Evolutionary conservation across 2,329 filamentous ascomycete species (phyloP), one percentile per base, ranked within the genome.

Genomic region (Lasiodiplodia gonubiensis): DNA sequence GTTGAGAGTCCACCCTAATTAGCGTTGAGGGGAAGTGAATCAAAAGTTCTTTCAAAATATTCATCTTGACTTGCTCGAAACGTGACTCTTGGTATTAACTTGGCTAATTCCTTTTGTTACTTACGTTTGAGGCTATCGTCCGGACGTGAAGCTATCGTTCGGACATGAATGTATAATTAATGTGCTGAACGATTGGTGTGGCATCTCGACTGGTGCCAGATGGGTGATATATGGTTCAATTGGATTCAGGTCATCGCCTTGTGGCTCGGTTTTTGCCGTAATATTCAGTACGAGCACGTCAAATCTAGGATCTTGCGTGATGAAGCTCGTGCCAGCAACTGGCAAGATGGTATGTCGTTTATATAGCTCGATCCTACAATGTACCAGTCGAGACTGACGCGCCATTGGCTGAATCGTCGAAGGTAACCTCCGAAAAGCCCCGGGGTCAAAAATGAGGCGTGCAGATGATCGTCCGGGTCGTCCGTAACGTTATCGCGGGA

Each of bases 251-350:
- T 2, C 16, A 21, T 14, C 18, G 3, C 42, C n/a, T 46, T 21
- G 42, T 11, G 42, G 42, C 42, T n/a, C n/a, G 18, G 21, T 10
- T 46, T 10, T 10, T n/a, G 18, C 12, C 42, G 18, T 21, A 21
- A 8, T 18, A 6, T 21, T 46, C 3, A 21, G 42, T 8, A 48
- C 3, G 21, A 33, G 30, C 30, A 30, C 53, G 18, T 60, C 57
- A 46, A 3, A 10, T 49, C 18, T 48, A 18, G 16, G 18, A 18
- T 12, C 16, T 33, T 42, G 23, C 23, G 46, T 63, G 18, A 35
- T n/a, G 30, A 63, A 51, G 59, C 59, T 63, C 59, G 59, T 63
- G 59, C 59, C 59, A 63, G 35, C 46, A 49, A 30, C 55, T 59
- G 55, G 55, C 55, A 46, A 51, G 46, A 39, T 18, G 11, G 35